Base-by-base conservation (phyloP, 2,329 filamentous ascomycete genomes). In the Daldinia eschscholtzii region DNA sequence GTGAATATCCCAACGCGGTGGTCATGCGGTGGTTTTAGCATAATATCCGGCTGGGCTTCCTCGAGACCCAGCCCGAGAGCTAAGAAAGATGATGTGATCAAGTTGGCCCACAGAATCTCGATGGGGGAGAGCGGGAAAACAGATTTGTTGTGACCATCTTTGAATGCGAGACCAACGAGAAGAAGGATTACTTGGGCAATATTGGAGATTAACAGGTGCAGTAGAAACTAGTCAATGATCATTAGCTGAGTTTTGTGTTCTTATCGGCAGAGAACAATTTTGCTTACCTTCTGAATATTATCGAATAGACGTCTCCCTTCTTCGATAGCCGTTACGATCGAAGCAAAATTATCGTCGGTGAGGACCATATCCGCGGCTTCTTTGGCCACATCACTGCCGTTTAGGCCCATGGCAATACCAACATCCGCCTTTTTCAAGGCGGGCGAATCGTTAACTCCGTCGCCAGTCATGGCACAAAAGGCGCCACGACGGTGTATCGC, bases 351-450 rank as follows among this genome's bases (percentile, higher is more conserved):
- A 79, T 96, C 93, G 76, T 96, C 93, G 0, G 92, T 94, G 44
- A 97, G 83, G 39, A 97, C 92, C 86, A 97, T 96, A 76, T 97
- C 93, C 0, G 92, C 91, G 2, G 93, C 93, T 80, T 96, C 90
- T 75, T 92, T 93, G 69, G 91, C 91, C 9, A 93, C 91, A 75
- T 93, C 91, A 50, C 88, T 91, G 15, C 91, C 91, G 46, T 89
- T 85, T 70, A 88, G 83, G 55, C 91, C 90, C 91, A 93, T 93
- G 70, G 91, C 91, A 72, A 93, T 93, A 74, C 91, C 91, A 15
- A 93, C 90, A 74, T 93, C 91, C 4, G 91, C 89, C 73, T 89
- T 87, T 77, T 92, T 92, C 28, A 93, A 83, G 0, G 91, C 91
- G 0, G 91, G 91, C 13, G 89, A 91, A 78, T 93, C 91, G 76